phyloP scores from a whole-genome alignment of 768 basidiomycete species.

The Mycena indigotica region DNA sequence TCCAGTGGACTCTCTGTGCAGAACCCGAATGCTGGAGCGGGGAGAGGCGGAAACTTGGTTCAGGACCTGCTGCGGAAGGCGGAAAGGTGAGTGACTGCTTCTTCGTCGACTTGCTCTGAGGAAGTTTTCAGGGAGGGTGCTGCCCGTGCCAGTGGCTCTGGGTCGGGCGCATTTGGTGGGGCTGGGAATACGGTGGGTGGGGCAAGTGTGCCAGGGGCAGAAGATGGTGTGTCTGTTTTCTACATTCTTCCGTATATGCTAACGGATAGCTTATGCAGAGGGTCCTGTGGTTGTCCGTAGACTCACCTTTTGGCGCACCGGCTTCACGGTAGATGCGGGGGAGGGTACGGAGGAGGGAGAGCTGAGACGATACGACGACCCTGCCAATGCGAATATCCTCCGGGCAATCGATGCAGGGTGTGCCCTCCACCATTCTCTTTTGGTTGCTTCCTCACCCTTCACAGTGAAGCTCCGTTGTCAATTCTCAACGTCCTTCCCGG shows the following conservation, averaged over 20 bases:
- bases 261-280: too few relatives aligned
- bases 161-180: conserved; percentile 42
- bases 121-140: conserved; percentile 14
- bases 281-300: conserved; percentile 47
- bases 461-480: conserved; percentile 54
- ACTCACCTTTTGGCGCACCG: conserved; percentile 75
- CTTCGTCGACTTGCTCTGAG: not conserved
- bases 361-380: conserved; percentile 64
- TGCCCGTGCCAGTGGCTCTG: not conserved
- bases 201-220: conserved; percentile 52
- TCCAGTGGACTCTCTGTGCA: conserved; percentile 69
- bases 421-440: not conserved
- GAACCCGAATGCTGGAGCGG: conserved; percentile 51
- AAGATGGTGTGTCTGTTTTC: conserved; percentile 13
- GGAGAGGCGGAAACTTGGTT: conserved; percentile 38
- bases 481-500: conserved; percentile 60
- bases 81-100: conserved; percentile 44
- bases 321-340: conserved; percentile 71
- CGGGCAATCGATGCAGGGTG: conserved; percentile 61
- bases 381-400: conserved; percentile 56
- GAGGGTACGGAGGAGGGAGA: conserved; percentile 32
- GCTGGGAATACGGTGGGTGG: conserved; percentile 66
- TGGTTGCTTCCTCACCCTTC: not conserved
- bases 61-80: conserved; percentile 62
- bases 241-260: conserved; percentile 42